Evolutionary conservation across 1,139 yeast genomes (phyloP).

Genomic region (Suhomyces wounanorum): DNA sequence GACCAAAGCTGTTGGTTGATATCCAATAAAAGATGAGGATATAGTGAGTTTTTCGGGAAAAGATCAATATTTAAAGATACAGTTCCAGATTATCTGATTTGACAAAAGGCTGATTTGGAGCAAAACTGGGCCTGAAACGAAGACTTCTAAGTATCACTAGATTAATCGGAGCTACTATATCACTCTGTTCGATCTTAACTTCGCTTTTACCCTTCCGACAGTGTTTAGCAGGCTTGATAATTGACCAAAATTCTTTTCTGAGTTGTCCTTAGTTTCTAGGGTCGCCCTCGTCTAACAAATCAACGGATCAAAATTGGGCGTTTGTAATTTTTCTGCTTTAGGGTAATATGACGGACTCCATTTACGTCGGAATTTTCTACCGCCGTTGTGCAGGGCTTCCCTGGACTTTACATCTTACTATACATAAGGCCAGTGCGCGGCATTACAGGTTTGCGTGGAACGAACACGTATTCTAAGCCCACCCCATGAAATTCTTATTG

Average conservation of each 20-base stretch:
- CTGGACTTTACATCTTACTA: background rate
- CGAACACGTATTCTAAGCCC: conserved; percentile 3
- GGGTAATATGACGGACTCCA: conserved; percentile 11
- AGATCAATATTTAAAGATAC: background rate
- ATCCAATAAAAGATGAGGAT: background rate
- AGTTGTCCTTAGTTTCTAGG: conserved; percentile 1
- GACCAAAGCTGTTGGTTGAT: background rate
- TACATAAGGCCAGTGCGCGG: conserved; percentile 2
- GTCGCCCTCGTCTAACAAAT: conserved; percentile 11
- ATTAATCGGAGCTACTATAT: background rate
- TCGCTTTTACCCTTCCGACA: conserved; percentile 1
- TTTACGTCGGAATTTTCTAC: conserved; percentile 8
- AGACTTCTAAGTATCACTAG: background rate
- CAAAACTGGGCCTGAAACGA: background rate
- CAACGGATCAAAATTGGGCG: conserved; percentile 15
- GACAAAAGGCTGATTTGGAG: background rate
- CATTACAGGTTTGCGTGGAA: conserved; percentile 2
- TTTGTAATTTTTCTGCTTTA: conserved; percentile 13
- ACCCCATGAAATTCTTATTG: conserved; percentile 1
- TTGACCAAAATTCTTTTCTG: conserved; percentile 1
- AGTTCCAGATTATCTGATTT: background rate
- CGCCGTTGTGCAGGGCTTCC: conserved; percentile 6
- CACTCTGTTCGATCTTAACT: conserved; percentile 1
- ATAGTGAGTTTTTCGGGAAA: background rate
- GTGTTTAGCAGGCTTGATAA: background rate